Evolutionary conservation across 2,329 filamentous ascomycete species (phyloP).

Genomic region (Clonostachys rosea): DNA sequence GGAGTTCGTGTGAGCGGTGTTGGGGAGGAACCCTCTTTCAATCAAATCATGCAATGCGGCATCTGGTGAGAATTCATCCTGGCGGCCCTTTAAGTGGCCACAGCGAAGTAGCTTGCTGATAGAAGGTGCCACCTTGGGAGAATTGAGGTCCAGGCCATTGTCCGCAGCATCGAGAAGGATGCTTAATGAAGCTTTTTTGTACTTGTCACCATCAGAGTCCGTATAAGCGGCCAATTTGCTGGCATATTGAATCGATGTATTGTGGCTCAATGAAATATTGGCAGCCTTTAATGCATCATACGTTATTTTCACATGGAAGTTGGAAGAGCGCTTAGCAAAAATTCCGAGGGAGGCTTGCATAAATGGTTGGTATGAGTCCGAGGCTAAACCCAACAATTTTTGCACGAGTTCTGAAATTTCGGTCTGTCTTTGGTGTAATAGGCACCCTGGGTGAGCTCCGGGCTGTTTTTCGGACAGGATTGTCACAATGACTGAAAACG

Average conservation of each 20-base stretch:
- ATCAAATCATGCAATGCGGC: conserved; percentile 38
- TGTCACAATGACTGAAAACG: conserved; percentile 20
- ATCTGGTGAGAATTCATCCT: conserved; percentile 19
- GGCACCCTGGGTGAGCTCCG: no score
- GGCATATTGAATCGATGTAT: conserved; percentile 44
- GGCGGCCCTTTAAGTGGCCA: conserved; percentile 7
- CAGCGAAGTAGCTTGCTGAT: conserved; percentile 55
- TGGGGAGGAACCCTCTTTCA: conserved; percentile 55
- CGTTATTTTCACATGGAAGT: conserved; percentile 23
- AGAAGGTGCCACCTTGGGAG: conserved; percentile 40
- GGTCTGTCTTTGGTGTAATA: not conserved
- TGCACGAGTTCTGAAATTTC: not conserved
- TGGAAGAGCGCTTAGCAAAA: conserved; percentile 18
- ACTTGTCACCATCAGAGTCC: conserved; percentile 37
- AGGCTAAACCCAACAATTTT: conserved; percentile 9
- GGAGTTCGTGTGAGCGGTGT: conserved; percentile 59
- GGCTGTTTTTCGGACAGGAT: not conserved
- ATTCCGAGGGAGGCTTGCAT: conserved; percentile 30
- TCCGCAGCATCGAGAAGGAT: conserved; percentile 31
- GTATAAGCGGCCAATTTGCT: conserved; percentile 32
- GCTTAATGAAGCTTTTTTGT: conserved; percentile 24
- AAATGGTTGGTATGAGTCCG: conserved; percentile 22
- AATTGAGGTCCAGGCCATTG: conserved; percentile 36
- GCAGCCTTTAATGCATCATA: conserved; percentile 23
- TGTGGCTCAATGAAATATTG: conserved; percentile 23